Evolutionary conservation across 345 rosid species (phyloP).

Genomic region (Euclidium syriacum): DNA sequence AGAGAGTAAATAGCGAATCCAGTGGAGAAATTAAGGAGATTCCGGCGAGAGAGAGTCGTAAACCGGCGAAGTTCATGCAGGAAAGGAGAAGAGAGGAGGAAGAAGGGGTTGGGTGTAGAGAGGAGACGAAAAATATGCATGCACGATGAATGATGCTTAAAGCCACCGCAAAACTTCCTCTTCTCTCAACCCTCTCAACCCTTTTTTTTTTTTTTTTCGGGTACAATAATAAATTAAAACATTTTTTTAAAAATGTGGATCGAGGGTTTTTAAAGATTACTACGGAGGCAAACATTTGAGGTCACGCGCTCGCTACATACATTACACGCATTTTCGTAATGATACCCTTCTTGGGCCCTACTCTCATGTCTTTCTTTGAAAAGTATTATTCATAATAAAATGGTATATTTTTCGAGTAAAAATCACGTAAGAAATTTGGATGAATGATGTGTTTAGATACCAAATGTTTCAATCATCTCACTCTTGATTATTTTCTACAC

Average conservation of each 20-base stretch:
- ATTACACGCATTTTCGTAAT: background rate
- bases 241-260: no score
- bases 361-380: no score
- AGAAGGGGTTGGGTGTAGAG: background rate
- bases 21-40: background rate
- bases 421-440: no score
- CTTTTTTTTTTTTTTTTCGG: background rate
- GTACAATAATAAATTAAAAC: background rate
- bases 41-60: background rate
- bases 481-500: no score
- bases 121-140: background rate
- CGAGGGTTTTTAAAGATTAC: background rate
- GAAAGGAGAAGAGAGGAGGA: background rate
- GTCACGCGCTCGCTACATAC: background rate
- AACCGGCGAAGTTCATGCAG: background rate
- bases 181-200: background rate
- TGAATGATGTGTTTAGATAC: no score
- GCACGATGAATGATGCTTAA: background rate
- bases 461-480: no score
- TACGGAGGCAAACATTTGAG: background rate
- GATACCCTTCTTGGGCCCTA: no score
- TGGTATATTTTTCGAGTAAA: no score
- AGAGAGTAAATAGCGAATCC: background rate
- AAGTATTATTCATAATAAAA: no score
- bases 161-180: background rate